These are phyloP conservation scores for Apiotrichum sp. DNA, from an alignment of 1,284 basidiomycete genomes.

Conservation along the genomic window DNA sequence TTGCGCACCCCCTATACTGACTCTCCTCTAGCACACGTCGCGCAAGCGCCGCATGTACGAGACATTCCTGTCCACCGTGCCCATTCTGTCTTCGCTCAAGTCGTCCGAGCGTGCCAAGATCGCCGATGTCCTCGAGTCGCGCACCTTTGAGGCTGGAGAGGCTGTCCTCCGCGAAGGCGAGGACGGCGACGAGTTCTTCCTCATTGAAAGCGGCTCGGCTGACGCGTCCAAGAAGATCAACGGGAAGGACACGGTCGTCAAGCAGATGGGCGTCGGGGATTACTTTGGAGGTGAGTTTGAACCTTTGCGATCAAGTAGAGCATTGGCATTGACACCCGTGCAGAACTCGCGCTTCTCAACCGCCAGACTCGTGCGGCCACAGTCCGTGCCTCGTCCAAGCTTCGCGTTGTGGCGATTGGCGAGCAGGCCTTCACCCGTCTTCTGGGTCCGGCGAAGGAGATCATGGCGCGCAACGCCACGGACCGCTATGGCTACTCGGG, in stretches of 20 bases:
- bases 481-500: conserved; percentile 41
- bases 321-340: conserved; percentile 10
- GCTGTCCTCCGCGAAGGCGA: conserved; percentile 87
- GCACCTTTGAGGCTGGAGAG: conserved; percentile 73
- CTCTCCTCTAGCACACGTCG: conserved; percentile 56
- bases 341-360: conserved; percentile 77
- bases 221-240: conserved; percentile 71
- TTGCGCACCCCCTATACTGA: not conserved
- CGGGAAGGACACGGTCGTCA: conserved; percentile 65
- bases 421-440: conserved; percentile 91
- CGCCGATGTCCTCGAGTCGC: conserved; percentile 85
- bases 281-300: conserved; percentile 85
- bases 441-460: conserved; percentile 64
- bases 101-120: conserved; percentile 90
- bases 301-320: not conserved
- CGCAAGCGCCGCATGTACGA: conserved; percentile 91
- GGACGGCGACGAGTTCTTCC: conserved; percentile 93
- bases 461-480: conserved; percentile 47
- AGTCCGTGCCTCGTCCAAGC: conserved; percentile 70
- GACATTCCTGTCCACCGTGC: conserved; percentile 85
- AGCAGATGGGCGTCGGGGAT: conserved; percentile 76
- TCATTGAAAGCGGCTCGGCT: conserved; percentile 89
- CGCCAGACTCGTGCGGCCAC: conserved; percentile 87
- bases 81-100: conserved; percentile 77
- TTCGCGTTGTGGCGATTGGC: conserved; percentile 89